A percentile compares a stretch with the other conserved stretches of the same genome.
Conservation (phyloP, 1,139 yeast species). For the Pichia sp. region DNA sequence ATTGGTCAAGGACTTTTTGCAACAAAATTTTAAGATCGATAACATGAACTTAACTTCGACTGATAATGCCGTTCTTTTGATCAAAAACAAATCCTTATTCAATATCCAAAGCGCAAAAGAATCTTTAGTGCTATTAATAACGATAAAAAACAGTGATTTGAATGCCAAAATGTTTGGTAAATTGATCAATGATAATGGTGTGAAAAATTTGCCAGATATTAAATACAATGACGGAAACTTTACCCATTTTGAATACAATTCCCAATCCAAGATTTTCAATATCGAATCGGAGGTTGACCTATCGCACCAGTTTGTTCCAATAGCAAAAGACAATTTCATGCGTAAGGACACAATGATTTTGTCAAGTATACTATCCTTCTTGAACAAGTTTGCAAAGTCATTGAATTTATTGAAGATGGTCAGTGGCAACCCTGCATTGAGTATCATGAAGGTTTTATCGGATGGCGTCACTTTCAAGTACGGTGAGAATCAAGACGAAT, state of each 20-base stretch:
- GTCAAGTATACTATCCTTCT: conserved; percentile 23
- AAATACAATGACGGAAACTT: conserved; percentile 24
- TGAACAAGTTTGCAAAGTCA: conserved; percentile 27
- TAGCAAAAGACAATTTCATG: background rate
- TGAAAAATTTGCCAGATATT: conserved; percentile 25
- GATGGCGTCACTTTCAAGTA: conserved; percentile 30
- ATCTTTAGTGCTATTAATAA: conserved; percentile 28
- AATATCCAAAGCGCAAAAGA: conserved; percentile 30
- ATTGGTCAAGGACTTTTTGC: conserved; percentile 23
- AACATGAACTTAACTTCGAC: conserved; percentile 3
- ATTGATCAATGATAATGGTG: conserved; percentile 24
- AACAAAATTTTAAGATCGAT: conserved; percentile 18
- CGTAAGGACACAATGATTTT: conserved; percentile 18
- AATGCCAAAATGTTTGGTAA: conserved; percentile 30
- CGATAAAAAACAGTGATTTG: conserved; percentile 23
- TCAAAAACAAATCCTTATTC: conserved; percentile 29
- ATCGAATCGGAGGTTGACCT: conserved; percentile 27
- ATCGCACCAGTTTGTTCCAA: conserved; percentile 19
- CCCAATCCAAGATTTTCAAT: conserved; percentile 27
- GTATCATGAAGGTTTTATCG: conserved; percentile 27
- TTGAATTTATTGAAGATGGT: conserved; percentile 29
- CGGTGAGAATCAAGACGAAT: conserved; percentile 25
- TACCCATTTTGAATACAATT: conserved; percentile 25
- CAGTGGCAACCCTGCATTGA: conserved; percentile 25
- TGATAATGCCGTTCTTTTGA: conserved; percentile 25